Conservation (phyloP, 257 asterid genomes). For the Gentiana macrophylla region DNA sequence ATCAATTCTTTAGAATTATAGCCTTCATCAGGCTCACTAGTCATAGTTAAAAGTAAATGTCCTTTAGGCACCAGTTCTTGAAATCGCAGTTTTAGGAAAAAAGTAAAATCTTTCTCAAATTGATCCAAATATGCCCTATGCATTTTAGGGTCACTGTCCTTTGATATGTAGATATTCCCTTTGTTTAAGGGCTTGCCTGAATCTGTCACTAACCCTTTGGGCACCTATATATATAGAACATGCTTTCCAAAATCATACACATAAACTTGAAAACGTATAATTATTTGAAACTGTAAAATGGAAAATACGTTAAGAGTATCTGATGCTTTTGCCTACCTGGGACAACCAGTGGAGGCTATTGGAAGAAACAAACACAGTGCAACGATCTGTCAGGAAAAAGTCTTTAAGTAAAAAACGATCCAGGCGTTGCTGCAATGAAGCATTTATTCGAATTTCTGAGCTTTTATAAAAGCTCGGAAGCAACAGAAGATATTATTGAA, state of each 20-base stretch:
- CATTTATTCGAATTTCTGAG: conserved; percentile 6
- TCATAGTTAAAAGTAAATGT: conserved; percentile 2
- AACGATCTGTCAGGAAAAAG: conserved; percentile 19
- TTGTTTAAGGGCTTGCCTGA: conserved; percentile 7
- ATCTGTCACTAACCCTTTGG: conserved; percentile 18
- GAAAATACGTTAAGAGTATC: no score
- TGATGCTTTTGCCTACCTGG: conserved; percentile 15
- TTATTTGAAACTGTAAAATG: no score
- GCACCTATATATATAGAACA: conserved; percentile 12
- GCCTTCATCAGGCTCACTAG: conserved; percentile 1
- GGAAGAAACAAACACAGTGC: conserved; percentile 23
- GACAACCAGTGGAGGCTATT: conserved; percentile 42
- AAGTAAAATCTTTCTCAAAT: conserved; percentile 9
- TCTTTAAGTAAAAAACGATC: conserved; percentile 32
- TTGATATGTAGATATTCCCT: conserved; percentile 17
- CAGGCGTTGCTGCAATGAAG: conserved; percentile 21
- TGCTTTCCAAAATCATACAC: no score
- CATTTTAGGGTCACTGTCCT: conserved; percentile 8
- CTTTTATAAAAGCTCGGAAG: conserved; percentile 9
- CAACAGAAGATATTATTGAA: conserved; percentile 17
- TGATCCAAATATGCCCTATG: conserved; percentile 7
- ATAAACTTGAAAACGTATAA: no score
- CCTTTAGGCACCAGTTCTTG: background rate
- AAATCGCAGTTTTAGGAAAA: conserved; percentile 1
- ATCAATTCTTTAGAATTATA: background rate